Conservation (phyloP, 345 rosid genomes). For the Xanthoceras sorbifolium region DNA sequence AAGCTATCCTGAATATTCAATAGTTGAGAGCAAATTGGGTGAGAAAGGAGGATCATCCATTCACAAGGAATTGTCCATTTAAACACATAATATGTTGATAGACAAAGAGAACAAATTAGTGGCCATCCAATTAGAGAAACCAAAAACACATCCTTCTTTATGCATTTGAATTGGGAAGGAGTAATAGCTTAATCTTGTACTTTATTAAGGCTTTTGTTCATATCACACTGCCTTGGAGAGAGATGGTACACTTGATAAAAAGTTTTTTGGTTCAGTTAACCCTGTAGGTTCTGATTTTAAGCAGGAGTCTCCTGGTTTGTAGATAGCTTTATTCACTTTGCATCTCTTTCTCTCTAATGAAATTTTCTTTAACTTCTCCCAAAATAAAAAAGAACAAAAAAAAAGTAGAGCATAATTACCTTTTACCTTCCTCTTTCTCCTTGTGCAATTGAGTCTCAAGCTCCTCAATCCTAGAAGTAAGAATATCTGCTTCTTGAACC, state of each 20-base stretch:
- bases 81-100: neutral
- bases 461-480: slow-evolving; percentile 67
- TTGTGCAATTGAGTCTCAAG: slow-evolving; percentile 67
- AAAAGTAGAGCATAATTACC: slow-evolving; percentile 40
- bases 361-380: neutral
- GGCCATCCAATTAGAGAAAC: neutral
- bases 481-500: slow-evolving; percentile 68
- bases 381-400: neutral
- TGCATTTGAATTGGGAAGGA: neutral
- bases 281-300: neutral
- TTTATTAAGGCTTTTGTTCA: neutral
- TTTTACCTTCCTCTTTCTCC: slow-evolving; percentile 76
- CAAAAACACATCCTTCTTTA: neutral
- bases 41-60: slow-evolving; percentile 19
- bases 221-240: neutral
- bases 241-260: neutral
- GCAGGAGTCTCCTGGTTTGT: neutral
- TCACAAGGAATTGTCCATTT: slow-evolving; percentile 5
- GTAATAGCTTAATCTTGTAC: neutral
- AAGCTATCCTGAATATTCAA: slow-evolving; percentile 59
- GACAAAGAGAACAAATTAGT: slow-evolving; percentile 11
- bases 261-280: neutral
- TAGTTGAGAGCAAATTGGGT: slow-evolving; percentile 21
- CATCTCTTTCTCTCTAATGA: neutral
- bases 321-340: neutral